phyloP scores from a whole-genome alignment of 495 filamentous ascomycete species.

The Neurospora sp. region DNA sequence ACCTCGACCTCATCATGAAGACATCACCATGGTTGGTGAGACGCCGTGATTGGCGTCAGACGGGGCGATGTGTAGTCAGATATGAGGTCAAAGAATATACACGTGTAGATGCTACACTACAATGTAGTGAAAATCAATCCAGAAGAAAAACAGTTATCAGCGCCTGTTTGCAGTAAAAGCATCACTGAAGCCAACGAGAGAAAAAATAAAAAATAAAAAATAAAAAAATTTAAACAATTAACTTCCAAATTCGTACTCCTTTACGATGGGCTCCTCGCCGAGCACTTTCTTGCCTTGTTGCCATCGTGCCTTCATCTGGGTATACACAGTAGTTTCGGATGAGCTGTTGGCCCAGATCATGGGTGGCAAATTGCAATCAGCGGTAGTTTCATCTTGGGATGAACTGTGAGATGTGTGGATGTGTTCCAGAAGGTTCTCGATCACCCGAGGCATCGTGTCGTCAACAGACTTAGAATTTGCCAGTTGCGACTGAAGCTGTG shows the following conservation, averaged over 20 bases:
- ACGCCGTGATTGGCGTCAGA: background rate
- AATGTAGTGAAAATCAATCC: background rate
- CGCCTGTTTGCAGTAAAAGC: background rate
- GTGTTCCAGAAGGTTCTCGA: background rate
- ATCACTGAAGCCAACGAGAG: background rate
- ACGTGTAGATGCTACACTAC: background rate
- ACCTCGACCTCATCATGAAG: background rate
- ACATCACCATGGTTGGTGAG: background rate
- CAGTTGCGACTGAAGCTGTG: background rate
- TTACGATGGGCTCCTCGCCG: background rate
- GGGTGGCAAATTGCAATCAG: background rate
- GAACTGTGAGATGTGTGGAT: background rate
- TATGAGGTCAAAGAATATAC: background rate
- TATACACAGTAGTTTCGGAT: background rate
- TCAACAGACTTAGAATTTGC: background rate
- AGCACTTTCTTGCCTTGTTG: background rate
- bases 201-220: background rate
- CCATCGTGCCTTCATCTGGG: background rate
- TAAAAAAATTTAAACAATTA: background rate
- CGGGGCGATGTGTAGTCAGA: background rate
- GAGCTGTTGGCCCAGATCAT: background rate
- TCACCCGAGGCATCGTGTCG: background rate
- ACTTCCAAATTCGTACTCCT: background rate
- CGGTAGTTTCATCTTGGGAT: background rate
- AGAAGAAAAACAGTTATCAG: background rate